Conservation (phyloP, 2,329 filamentous ascomycete species). For the Dactylellina drechsleri region DNA sequence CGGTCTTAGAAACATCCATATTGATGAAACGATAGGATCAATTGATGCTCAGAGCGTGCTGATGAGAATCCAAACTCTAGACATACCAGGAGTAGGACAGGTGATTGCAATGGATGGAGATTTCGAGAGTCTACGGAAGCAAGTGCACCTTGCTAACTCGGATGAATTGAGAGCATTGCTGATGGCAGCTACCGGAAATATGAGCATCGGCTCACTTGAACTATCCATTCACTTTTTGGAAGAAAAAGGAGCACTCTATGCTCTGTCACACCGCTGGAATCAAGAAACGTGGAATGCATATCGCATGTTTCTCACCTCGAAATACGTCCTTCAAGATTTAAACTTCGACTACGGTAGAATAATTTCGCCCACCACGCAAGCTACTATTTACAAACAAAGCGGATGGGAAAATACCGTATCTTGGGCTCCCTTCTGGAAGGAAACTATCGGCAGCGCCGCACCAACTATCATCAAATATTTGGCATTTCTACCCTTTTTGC, state of each 20-base stretch:
- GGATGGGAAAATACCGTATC: neutral
- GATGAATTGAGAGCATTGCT: conserved; percentile 18
- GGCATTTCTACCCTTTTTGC: conserved; percentile 27
- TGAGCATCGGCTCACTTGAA: too few species aligned
- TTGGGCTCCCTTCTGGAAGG: conserved; percentile 12
- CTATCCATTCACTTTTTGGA: too few species aligned
- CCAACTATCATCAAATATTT: conserved; percentile 33
- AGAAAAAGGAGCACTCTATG: too few species aligned
- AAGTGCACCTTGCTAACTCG: conserved; percentile 15
- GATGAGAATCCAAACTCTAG: conserved; percentile 17
- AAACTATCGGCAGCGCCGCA: conserved; percentile 15
- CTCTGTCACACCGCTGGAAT: too few species aligned
- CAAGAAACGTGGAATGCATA: too few species aligned
- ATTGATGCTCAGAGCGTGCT: conserved; percentile 18
- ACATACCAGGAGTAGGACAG: conserved; percentile 25
- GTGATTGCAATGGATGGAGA: conserved; percentile 25
- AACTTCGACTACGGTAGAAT: neutral
- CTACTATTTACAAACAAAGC: conserved; percentile 1
- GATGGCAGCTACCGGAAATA: neutral
- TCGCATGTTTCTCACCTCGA: too few species aligned
- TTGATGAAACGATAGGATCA: neutral
- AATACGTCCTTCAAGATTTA: too few species aligned
- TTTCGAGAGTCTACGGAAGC: conserved; percentile 27
- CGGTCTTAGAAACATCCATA: too few species aligned
- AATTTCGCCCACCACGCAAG: conserved; percentile 16